A percentile compares a stretch with the other conserved stretches of the same genome.
These are phyloP conservation scores for Botryotinia calthae DNA, from an alignment of 2,329 filamentous ascomycete species.

Conservation along the genomic window DNA sequence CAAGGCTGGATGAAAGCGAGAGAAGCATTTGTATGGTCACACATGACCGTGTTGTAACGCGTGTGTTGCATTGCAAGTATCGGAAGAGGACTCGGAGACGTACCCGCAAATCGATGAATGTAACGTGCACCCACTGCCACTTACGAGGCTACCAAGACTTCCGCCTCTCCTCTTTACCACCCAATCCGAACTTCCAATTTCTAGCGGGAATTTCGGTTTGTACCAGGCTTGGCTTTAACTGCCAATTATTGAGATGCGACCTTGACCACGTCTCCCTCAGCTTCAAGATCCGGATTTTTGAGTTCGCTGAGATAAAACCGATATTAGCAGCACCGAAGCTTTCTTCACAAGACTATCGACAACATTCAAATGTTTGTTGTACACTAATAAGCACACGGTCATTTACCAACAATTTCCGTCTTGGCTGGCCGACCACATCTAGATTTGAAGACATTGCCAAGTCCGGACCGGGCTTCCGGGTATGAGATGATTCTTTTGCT, in stretches of 20 bases:
- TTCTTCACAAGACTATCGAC: not conserved
- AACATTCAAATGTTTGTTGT: not conserved
- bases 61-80: conserved; percentile 7
- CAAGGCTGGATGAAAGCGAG: not conserved
- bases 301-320: not conserved
- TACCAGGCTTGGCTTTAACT: not conserved
- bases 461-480: conserved; percentile 7
- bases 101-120: not conserved
- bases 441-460: conserved; percentile 14
- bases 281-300: not conserved
- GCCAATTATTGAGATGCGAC: conserved; percentile 10
- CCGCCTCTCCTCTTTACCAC: not conserved
- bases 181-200: not conserved
- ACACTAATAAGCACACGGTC: not conserved
- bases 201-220: not conserved
- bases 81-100: not conserved
- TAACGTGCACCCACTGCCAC: not conserved
- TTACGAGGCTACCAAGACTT: conserved; percentile 13
- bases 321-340: conserved; percentile 4
- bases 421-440: conserved; percentile 2
- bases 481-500: not conserved
- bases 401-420: not conserved
- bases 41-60: not conserved
- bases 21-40: not conserved
- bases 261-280: not conserved